Conservation (phyloP, 176 grass and related monocot species). For the Bolboschoenus planiculmis region DNA sequence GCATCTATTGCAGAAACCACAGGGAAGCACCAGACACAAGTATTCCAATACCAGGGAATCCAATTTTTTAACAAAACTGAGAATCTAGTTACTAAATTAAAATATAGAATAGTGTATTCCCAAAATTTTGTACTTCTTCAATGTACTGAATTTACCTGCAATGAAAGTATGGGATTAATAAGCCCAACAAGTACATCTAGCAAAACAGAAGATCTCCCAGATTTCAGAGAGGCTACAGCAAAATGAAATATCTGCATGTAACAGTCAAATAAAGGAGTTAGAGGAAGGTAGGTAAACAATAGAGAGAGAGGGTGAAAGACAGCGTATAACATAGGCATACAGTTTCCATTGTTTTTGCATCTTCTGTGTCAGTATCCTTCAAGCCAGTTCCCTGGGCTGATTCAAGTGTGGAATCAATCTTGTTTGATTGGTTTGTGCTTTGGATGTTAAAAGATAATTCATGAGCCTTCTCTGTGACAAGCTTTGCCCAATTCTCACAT, state of each 20-base stretch:
- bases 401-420: constrained; percentile 33
- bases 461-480: constrained; percentile 57
- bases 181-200: constrained; percentile 62
- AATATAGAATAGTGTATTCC: not conserved
- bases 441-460: constrained; percentile 73
- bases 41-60: not conserved
- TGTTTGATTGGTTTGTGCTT: constrained; percentile 57
- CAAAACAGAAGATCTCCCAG: constrained; percentile 84
- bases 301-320: constrained; percentile 7
- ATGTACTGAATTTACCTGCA: constrained; percentile 51
- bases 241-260: constrained; percentile 87
- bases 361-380: constrained; percentile 34
- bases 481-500: constrained; percentile 59
- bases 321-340: constrained; percentile 25
- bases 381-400: constrained; percentile 38
- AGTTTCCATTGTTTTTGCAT: constrained; percentile 79
- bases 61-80: not conserved
- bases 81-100: not conserved
- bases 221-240: constrained; percentile 72
- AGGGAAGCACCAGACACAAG: not conserved
- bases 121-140: constrained; percentile 9
- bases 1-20: not conserved
- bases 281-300: not conserved
- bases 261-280: constrained; percentile 6
- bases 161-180: constrained; percentile 71